Evolutionary conservation across 2,329 filamentous ascomycete species (phyloP).

Genomic region (Coniochaeta sp.): DNA sequence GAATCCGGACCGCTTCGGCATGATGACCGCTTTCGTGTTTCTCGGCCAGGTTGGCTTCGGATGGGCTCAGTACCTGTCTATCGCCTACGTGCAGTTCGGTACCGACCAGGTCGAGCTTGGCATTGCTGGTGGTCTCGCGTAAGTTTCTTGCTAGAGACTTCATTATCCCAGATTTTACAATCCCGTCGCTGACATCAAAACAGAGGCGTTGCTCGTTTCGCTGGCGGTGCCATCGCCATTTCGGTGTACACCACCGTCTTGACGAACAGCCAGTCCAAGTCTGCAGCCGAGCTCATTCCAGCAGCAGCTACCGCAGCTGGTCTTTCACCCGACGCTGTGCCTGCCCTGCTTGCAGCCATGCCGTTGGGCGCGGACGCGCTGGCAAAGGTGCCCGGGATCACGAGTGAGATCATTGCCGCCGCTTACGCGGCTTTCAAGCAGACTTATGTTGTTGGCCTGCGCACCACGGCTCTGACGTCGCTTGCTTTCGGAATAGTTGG

Average conservation of each 20-base stretch:
- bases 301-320: slow-evolving; percentile 25
- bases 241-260: slow-evolving; percentile 33
- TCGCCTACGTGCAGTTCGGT: slow-evolving; percentile 41
- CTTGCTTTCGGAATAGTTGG: slow-evolving; percentile 21
- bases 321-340: slow-evolving; percentile 19
- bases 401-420: slow-evolving; percentile 16
- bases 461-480: slow-evolving; percentile 20
- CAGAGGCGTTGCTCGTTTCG: slow-evolving; percentile 31
- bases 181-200: not conserved
- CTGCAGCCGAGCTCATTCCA: slow-evolving; percentile 23
- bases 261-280: slow-evolving; percentile 24
- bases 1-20: slow-evolving; percentile 32
- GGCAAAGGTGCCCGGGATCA: slow-evolving; percentile 17
- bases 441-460: slow-evolving; percentile 20
- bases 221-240: slow-evolving; percentile 31
- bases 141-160: slow-evolving; percentile 8
- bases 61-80: slow-evolving; percentile 37
- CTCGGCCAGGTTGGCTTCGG: slow-evolving; percentile 35
- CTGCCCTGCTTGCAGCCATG: slow-evolving; percentile 20
- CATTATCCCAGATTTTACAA: not conserved
- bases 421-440: slow-evolving; percentile 20
- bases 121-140: slow-evolving; percentile 30
- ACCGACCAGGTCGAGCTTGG: slow-evolving; percentile 39
- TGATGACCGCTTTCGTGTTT: slow-evolving; percentile 39
- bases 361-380: slow-evolving; percentile 15